Evolutionary conservation across 768 basidiomycete species (phyloP), one percentile per base, ranked within the genome.

Genomic region (Leucocoprinus birnbaumii): DNA sequence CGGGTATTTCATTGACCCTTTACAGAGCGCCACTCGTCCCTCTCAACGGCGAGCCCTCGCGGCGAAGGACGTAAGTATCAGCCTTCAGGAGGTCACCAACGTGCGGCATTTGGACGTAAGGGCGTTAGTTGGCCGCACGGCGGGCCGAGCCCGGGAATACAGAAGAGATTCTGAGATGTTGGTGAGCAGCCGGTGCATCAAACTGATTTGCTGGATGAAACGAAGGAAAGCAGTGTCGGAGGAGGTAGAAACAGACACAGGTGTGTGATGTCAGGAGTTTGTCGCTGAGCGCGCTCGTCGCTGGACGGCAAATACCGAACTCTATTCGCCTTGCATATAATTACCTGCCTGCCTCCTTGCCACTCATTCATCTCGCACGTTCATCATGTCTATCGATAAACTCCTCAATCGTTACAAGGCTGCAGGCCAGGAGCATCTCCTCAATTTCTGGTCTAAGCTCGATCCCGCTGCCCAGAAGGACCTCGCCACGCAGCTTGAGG

Each of bases 381-480:
- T 64, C 68, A 72, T 62, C 71, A 86, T 88, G 84, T 70, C 84
- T 59, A 71, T 76, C 69, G 80, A 85, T 66, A 63, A 72, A 57
- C 78, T 84, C 64, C 81, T 75, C 60, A 62, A 78, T 55, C 82
- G 79, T 60, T 98, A 91, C 73, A 75, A 86, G 59, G 75, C 81
- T 46, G 93, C 94, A 46, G 86, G 84, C 55, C 97, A 99, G 76
- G 85, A 71, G 58, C 97, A 98, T 67, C 82, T 98, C 65, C 82
- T 98, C 71, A 78, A 85, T 31, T 97, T 96, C 77, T 97, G 86
- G 86, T 75, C 85, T 54, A 74, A 77, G 35, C 85, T 98, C 56
- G 71, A 82, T 43, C 71, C 83, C 3, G 51, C 74, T 3, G 86
- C 95, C 63, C 90, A 84, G 63, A 65, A 71, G 7, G 66, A 80